Percentiles rank a stretch among this genome's conserved stretches.
Evolutionary conservation across 805 yeast species (phyloP).

Genomic region (Spathaspora hagerdaliae): DNA sequence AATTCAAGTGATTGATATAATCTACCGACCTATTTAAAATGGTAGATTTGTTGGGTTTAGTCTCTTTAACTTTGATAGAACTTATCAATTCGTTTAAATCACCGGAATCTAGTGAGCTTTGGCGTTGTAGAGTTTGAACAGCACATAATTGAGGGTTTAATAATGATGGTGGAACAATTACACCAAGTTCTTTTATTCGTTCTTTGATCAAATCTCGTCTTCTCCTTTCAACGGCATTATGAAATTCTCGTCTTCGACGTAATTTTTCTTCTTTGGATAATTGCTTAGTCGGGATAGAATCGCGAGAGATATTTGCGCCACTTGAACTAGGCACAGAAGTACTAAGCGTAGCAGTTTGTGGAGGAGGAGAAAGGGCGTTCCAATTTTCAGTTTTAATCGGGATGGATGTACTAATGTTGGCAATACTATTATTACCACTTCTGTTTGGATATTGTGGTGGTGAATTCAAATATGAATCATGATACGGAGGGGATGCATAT

Average conservation of each 20-base stretch:
- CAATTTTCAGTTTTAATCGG: conserved; percentile 7
- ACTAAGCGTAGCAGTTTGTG: conserved; percentile 16
- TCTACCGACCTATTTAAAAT: conserved; percentile 77
- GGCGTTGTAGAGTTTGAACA: conserved; percentile 38
- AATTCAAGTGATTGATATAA: conserved; percentile 63
- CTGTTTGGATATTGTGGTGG: conserved; percentile 15
- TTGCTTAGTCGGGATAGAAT: conserved; percentile 26
- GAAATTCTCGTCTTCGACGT: conserved; percentile 79
- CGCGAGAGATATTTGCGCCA: conserved; percentile 7
- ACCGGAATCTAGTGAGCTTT: conserved; percentile 21
- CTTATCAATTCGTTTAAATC: conserved; percentile 35
- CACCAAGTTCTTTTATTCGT: conserved; percentile 78
- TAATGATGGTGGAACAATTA: conserved; percentile 74
- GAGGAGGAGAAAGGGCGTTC: conserved; percentile 24
- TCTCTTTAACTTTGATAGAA: conserved; percentile 50
- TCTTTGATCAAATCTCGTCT: conserved; percentile 89
- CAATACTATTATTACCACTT: conserved; percentile 1
- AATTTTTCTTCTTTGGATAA: conserved; percentile 64
- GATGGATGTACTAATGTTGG: conserved; percentile 6
- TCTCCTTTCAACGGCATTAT: conserved; percentile 90
- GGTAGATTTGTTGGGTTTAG: conserved; percentile 79
- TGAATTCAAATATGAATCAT: conserved; percentile 28
- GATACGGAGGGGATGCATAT: conserved; percentile 29
- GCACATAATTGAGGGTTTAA: conserved; percentile 45
- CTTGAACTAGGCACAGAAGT: conserved; percentile 25